Evolutionary conservation across 441 rosid genomes (phyloP).

Genomic region (Sinapis alba): DNA sequence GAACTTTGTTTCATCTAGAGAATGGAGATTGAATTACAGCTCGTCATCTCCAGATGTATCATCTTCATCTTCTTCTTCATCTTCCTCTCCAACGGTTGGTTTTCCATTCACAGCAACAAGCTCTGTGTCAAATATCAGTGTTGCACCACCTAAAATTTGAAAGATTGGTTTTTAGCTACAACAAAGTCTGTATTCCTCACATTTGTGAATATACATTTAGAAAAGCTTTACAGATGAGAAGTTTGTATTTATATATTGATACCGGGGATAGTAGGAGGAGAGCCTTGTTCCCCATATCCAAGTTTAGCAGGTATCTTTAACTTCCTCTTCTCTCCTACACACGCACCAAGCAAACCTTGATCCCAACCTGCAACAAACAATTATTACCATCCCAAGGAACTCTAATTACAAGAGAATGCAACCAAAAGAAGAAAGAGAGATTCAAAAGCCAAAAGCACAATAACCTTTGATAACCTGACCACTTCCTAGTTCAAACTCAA

Average conservation of each 20-base stretch:
- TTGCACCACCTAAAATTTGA: conserved; percentile 81
- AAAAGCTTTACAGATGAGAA: background rate
- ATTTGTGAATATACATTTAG: background rate
- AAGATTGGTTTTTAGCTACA: conserved; percentile 2
- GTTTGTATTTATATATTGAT: background rate
- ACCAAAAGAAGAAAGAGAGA: background rate
- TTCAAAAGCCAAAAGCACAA: conserved; percentile 9
- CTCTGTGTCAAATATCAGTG: conserved; percentile 82
- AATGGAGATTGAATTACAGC: conserved; percentile 42
- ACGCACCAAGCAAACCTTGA: conserved; percentile 81
- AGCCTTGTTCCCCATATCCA: conserved; percentile 83
- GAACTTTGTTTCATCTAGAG: background rate
- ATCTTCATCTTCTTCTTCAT: conserved; percentile 1
- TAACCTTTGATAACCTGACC: conserved; percentile 93
- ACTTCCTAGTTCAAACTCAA: conserved; percentile 81
- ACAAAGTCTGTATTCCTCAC: background rate
- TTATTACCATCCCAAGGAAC: background rate
- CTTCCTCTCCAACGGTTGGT: conserved; percentile 43
- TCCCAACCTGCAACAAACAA: conserved; percentile 75
- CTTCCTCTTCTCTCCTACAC: conserved; percentile 89
- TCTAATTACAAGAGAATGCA: background rate
- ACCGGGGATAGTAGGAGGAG: conserved; percentile 95
- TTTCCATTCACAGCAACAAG: conserved; percentile 78
- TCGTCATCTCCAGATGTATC: conserved; percentile 40
- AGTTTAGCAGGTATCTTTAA: conserved; percentile 89